Conservation (phyloP, 768 basidiomycete species). For the Tephrocybe sp. region DNA sequence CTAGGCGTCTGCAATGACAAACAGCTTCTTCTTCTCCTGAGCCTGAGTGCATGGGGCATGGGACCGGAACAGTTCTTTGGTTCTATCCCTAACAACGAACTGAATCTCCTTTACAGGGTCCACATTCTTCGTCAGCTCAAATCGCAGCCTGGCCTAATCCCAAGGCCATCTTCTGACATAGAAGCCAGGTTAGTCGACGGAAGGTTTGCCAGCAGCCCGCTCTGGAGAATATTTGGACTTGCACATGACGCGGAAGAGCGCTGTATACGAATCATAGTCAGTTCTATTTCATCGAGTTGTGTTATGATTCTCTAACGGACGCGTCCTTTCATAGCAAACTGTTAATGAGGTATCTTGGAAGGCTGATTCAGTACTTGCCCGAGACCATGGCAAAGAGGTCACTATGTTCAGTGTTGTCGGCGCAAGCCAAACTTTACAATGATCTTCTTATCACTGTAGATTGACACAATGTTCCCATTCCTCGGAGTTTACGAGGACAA, state of each 20-base stretch:
- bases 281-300: neutral
- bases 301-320: neutral
- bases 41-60: neutral
- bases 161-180: conserved; percentile 1
- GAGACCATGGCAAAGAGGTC: neutral
- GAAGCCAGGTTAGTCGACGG: neutral
- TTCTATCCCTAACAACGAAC: neutral
- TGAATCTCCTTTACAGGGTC: conserved; percentile 3
- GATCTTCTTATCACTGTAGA: no score
- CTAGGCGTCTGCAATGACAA: conserved; percentile 11
- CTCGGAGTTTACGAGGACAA: conserved; percentile 16
- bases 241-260: neutral
- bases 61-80: conserved; percentile 2
- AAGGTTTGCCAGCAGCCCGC: neutral
- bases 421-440: no score
- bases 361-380: neutral
- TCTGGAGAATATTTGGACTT: conserved; percentile 1
- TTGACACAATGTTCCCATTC: conserved; percentile 1
- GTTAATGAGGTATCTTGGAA: neutral
- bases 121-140: neutral
- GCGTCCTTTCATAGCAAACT: neutral
- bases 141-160: neutral
- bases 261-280: neutral
- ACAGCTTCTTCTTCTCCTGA: conserved; percentile 2
- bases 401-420: neutral